phyloP scores from a whole-genome alignment of 2,329 filamentous ascomycete genomes.

The Zymoseptoria pseudotritici region DNA sequence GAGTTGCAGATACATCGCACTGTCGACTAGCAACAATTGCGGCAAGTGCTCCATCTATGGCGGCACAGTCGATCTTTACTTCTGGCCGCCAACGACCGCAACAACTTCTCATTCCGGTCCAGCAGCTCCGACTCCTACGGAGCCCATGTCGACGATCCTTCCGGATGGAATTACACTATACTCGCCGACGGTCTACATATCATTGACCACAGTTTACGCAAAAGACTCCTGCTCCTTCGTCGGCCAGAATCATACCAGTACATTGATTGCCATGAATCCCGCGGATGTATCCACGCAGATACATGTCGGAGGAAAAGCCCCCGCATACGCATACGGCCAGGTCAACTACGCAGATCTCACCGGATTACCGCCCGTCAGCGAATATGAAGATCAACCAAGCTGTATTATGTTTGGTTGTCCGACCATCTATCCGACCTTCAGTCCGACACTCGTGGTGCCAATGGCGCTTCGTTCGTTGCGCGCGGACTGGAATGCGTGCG shows the following conservation, averaged over 20 bases:
- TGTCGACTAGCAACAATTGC: slow-evolving; percentile 2
- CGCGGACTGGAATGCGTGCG: slow-evolving; percentile 7
- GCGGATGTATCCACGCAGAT: slow-evolving; percentile 8
- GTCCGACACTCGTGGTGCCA: slow-evolving; percentile 12
- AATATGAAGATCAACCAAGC: slow-evolving; percentile 9
- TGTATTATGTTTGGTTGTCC: slow-evolving; percentile 11
- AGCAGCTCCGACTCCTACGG: not conserved
- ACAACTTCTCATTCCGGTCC: not conserved
- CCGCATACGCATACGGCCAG: slow-evolving; percentile 1
- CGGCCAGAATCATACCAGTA: slow-evolving; percentile 5
- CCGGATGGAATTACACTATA: slow-evolving; percentile 9
- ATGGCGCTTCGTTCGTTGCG: slow-evolving; percentile 7
- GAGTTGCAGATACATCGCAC: slow-evolving; percentile 2
- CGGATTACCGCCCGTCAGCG: slow-evolving; percentile 2
- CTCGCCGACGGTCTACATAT: slow-evolving; percentile 15
- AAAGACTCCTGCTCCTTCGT: slow-evolving; percentile 7
- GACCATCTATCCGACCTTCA: slow-evolving; percentile 9
- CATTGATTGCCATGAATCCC: slow-evolving; percentile 10
- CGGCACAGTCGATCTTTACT: slow-evolving; percentile 14
- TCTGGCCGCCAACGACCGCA: slow-evolving; percentile 10
- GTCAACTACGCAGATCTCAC: slow-evolving; percentile 12
- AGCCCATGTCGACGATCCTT: not conserved
- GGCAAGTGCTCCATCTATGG: slow-evolving; percentile 10
- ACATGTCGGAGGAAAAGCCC: slow-evolving; percentile 6
- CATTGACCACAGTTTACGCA: slow-evolving; percentile 12